Conservation (phyloP, 257 asterid species). For the Sherardia arvensis region DNA sequence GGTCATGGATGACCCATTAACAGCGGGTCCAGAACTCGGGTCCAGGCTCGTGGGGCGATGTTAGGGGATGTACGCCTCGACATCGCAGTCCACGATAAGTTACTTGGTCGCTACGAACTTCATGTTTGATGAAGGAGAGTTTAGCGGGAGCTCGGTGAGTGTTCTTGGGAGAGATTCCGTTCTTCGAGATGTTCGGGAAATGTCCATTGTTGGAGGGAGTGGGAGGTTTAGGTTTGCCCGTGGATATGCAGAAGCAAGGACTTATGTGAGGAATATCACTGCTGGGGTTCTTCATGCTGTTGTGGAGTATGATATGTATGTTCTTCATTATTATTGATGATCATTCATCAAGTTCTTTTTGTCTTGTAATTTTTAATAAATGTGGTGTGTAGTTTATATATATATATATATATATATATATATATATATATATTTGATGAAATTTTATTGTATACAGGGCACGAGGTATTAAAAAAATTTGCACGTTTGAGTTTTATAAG, state of each 20-base stretch:
- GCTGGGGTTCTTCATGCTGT: slow-evolving; percentile 17
- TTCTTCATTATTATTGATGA: slow-evolving; percentile 20
- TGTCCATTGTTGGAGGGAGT: slow-evolving; percentile 29
- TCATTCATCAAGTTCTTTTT: not conserved
- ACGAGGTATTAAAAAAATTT: too few species aligned
- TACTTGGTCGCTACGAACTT: slow-evolving; percentile 16
- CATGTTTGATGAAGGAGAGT: slow-evolving; percentile 24
- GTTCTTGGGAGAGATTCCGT: slow-evolving; percentile 22
- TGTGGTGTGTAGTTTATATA: not conserved
- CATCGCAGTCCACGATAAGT: slow-evolving; percentile 10
- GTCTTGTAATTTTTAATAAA: not conserved
- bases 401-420: too few species aligned
- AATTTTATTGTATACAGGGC: too few species aligned
- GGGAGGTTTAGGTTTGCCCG: slow-evolving; percentile 29
- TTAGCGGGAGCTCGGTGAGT: slow-evolving; percentile 24
- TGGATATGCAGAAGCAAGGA: slow-evolving; percentile 24
- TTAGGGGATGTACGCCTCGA: slow-evolving; percentile 24
- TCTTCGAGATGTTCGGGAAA: slow-evolving; percentile 10
- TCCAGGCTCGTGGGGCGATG: slow-evolving; percentile 26
- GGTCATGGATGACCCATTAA: slow-evolving; percentile 28
- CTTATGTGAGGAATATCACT: not conserved
- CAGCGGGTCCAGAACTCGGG: slow-evolving; percentile 13
- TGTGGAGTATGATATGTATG: slow-evolving; percentile 24
- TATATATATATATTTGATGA: too few species aligned
- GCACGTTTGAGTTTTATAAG: too few species aligned